Conservation (phyloP, 2,329 filamentous ascomycete genomes). For the Polychaeton citri region DNA sequence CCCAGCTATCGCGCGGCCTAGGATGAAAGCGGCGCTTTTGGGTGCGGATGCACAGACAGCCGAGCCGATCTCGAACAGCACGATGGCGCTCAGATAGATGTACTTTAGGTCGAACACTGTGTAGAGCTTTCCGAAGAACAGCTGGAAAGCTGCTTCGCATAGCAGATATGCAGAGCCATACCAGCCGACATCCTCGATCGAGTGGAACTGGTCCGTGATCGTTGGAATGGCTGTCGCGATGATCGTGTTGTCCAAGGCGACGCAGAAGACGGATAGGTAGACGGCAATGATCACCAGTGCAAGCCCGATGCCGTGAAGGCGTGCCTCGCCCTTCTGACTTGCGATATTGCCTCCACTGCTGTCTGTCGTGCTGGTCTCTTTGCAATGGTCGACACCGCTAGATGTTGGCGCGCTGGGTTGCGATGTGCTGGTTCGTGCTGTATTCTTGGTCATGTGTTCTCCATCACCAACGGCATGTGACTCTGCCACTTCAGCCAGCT, state of each 20-base stretch:
- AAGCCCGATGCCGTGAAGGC: no score
- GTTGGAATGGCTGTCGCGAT: slow-evolving; percentile 34
- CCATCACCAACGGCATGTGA: no score
- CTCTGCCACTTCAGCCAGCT: no score
- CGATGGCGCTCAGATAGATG: slow-evolving; percentile 25
- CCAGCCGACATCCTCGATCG: slow-evolving; percentile 35
- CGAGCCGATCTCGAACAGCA: slow-evolving; percentile 33
- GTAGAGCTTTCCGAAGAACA: slow-evolving; percentile 29
- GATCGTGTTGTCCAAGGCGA: slow-evolving; percentile 19
- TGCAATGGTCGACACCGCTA: no score
- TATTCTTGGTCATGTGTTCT: no score
- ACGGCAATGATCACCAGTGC: no score
- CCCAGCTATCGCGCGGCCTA: slow-evolving; percentile 40
- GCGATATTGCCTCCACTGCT: no score
- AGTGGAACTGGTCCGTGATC: slow-evolving; percentile 35
- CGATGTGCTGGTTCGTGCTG: no score
- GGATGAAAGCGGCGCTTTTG: slow-evolving; percentile 37
- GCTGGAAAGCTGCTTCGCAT: slow-evolving; percentile 27
- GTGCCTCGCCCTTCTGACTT: no score
- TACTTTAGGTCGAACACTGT: slow-evolving; percentile 31
- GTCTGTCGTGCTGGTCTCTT: no score
- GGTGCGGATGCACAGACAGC: slow-evolving; percentile 36
- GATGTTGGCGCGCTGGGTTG: no score
- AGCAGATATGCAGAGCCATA: slow-evolving; percentile 33
- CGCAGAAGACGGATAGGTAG: no score